These are phyloP conservation scores for Ascomycota sp. DNA, from an alignment of 2,329 filamentous ascomycete genomes.

Conservation along the genomic window DNA sequence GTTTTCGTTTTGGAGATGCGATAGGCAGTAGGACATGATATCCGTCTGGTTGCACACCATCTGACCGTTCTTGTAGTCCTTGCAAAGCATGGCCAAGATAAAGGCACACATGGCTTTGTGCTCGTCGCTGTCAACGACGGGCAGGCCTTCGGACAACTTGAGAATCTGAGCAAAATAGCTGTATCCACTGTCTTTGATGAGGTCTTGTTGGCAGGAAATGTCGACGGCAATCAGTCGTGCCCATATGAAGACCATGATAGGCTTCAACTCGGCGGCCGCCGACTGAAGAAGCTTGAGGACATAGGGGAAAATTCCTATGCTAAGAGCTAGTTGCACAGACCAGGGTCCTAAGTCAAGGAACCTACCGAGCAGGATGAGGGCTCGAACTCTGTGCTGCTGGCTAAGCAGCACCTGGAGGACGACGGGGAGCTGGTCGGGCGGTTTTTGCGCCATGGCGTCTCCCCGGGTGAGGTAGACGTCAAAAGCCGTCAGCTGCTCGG, in stretches of 20 bases:
- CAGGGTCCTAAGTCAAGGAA: slow-evolving; percentile 92
- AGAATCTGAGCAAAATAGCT: slow-evolving; percentile 91
- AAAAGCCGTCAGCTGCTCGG: slow-evolving; percentile 90
- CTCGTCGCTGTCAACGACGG: slow-evolving; percentile 73
- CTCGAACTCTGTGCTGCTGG: slow-evolving; percentile 80
- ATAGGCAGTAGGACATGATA: slow-evolving; percentile 72
- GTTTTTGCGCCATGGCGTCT: slow-evolving; percentile 60
- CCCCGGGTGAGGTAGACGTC: slow-evolving; percentile 81
- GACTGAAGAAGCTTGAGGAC: slow-evolving; percentile 95
- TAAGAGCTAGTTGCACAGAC: slow-evolving; percentile 94
- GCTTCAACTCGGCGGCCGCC: slow-evolving; percentile 81
- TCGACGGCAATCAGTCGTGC: slow-evolving; percentile 89
- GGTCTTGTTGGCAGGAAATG: slow-evolving; percentile 75
- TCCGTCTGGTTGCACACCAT: slow-evolving; percentile 79
- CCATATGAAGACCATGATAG: slow-evolving; percentile 99
- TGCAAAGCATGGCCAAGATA: slow-evolving; percentile 92
- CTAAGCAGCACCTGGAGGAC: slow-evolving; percentile 90
- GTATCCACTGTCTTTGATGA: slow-evolving; percentile 93
- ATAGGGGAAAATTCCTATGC: slow-evolving; percentile 96
- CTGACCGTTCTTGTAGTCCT: slow-evolving; percentile 79
- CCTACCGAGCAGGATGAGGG: slow-evolving; percentile 75
- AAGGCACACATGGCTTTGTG: slow-evolving; percentile 99
- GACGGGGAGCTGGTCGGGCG: slow-evolving; percentile 87
- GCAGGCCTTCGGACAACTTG: slow-evolving; percentile 63
- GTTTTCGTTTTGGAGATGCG: slow-evolving; percentile 65